Conservation (phyloP, 352 stramenopile genomes). For the Blastocystis sp. region DNA sequence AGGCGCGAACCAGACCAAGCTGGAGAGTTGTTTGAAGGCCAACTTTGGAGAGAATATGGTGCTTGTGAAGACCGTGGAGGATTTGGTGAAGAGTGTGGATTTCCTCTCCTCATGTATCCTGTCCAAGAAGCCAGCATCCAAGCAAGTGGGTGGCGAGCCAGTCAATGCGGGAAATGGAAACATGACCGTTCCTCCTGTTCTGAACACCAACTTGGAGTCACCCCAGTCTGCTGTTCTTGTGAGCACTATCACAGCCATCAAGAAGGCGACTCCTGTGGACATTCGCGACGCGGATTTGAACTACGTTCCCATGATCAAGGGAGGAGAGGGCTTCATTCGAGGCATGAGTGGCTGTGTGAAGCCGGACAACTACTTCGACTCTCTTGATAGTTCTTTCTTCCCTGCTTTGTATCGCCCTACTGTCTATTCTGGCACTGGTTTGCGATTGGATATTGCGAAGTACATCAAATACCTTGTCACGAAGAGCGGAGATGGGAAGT, state of each 20-base stretch:
- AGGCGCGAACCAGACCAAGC: neutral
- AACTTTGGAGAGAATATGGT: neutral
- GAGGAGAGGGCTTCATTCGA: too few species aligned
- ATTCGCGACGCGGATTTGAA: neutral
- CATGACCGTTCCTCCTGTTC: neutral
- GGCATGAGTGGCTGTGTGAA: too few species aligned
- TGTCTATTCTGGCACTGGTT: neutral
- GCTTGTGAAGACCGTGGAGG: neutral
- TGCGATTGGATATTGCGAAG: slow-evolving; percentile 22
- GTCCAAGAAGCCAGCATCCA: neutral
- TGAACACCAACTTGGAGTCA: neutral
- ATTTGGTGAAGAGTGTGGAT: neutral
- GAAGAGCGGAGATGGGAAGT: slow-evolving; percentile 45
- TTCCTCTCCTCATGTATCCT: neutral
- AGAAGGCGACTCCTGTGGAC: neutral
- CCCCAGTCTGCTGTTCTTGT: neutral
- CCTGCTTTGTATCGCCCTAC: neutral
- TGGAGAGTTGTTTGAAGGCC: slow-evolving; percentile 1
- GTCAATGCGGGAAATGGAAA: neutral
- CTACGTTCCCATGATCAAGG: neutral
- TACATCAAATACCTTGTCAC: slow-evolving; percentile 53
- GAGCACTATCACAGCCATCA: neutral
- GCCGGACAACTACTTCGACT: too few species aligned
- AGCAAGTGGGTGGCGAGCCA: neutral
- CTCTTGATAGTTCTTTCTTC: too few species aligned